These are phyloP conservation scores for Hysterangium stoloniferum DNA, from an alignment of 768 basidiomycete species.

Conservation along the genomic window DNA sequence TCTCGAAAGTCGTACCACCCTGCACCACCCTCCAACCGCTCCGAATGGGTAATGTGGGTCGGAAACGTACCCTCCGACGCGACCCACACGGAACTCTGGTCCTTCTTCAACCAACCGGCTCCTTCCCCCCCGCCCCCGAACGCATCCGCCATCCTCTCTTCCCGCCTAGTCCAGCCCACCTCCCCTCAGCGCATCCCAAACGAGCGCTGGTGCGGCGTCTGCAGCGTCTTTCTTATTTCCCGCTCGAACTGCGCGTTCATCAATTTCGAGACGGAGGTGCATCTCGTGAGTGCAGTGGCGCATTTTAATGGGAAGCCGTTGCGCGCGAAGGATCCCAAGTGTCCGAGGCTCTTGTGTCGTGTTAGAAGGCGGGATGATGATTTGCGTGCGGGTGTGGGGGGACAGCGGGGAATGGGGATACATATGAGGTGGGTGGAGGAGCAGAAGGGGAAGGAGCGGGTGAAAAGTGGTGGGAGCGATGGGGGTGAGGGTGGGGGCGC, in stretches of 20 bases:
- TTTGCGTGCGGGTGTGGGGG: slow-evolving; percentile 82
- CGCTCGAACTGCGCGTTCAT: slow-evolving; percentile 93
- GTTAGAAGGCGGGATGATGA: slow-evolving; percentile 78
- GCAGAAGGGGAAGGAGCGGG: slow-evolving; percentile 33
- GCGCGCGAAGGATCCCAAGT: slow-evolving; percentile 62
- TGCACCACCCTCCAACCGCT: slow-evolving; percentile 62
- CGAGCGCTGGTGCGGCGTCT: slow-evolving; percentile 43
- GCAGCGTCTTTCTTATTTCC: slow-evolving; percentile 88
- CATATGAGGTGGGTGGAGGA: slow-evolving; percentile 79
- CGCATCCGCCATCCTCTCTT: slow-evolving; percentile 14
- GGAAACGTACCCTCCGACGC: slow-evolving; percentile 87
- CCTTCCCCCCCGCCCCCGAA: slow-evolving; percentile 11
- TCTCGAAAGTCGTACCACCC: slow-evolving; percentile 57
- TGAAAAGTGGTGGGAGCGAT: slow-evolving; percentile 1
- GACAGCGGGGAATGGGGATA: slow-evolving; percentile 78
- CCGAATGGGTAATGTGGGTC: slow-evolving; percentile 95
- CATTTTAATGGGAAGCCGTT: slow-evolving; percentile 67
- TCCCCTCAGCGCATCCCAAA: slow-evolving; percentile 9
- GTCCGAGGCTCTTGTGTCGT: slow-evolving; percentile 77
- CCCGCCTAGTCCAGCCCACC: background rate
- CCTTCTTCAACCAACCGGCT: slow-evolving; percentile 55
- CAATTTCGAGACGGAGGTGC: slow-evolving; percentile 64
- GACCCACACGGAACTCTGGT: slow-evolving; percentile 77
- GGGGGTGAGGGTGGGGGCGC: slow-evolving; percentile 18
- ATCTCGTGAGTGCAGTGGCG: slow-evolving; percentile 58